Evolutionary conservation across 352 stramenopile genomes (phyloP).

Genomic region (Phytophthora pini): DNA sequence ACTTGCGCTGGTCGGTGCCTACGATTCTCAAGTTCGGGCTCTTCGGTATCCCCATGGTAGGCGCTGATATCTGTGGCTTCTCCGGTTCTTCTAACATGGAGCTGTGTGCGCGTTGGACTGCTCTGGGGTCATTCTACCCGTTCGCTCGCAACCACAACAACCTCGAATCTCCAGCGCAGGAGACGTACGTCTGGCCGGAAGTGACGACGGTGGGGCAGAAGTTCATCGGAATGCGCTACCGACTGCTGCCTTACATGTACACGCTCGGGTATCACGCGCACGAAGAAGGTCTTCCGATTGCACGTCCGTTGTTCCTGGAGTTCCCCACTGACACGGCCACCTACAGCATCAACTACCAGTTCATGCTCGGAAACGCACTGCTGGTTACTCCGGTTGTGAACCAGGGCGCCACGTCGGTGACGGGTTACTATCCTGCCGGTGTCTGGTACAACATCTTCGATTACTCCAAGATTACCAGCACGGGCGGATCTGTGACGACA

Average conservation of each 20-base stretch:
- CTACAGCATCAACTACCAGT: slow-evolving; percentile 56
- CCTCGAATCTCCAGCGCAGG: slow-evolving; percentile 51
- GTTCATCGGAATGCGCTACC: slow-evolving; percentile 77
- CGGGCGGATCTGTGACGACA: slow-evolving; percentile 34
- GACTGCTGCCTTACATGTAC: slow-evolving; percentile 83
- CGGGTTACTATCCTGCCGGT: slow-evolving; percentile 49
- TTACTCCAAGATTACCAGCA: slow-evolving; percentile 42
- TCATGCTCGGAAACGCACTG: slow-evolving; percentile 56
- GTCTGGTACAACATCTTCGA: slow-evolving; percentile 71
- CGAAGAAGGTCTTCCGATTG: slow-evolving; percentile 49
- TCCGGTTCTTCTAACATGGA: slow-evolving; percentile 59
- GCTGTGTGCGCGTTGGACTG: slow-evolving; percentile 82
- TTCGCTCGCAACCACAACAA: slow-evolving; percentile 89
- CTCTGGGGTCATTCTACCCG: slow-evolving; percentile 77
- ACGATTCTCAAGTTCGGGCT: slow-evolving; percentile 77
- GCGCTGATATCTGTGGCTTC: slow-evolving; percentile 84
- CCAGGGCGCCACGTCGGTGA: slow-evolving; percentile 50
- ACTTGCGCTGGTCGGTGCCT: slow-evolving; percentile 73
- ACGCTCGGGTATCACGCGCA: slow-evolving; percentile 74
- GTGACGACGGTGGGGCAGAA: slow-evolving; percentile 56
- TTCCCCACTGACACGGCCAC: slow-evolving; percentile 57
- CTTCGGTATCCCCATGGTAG: slow-evolving; percentile 85
- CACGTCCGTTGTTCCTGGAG: slow-evolving; percentile 66
- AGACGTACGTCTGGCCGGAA: slow-evolving; percentile 72
- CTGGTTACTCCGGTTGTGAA: slow-evolving; percentile 65